phyloP scores from a whole-genome alignment of 2,329 filamentous ascomycete species.

The Immersiporthe knoxdaviesiana region DNA sequence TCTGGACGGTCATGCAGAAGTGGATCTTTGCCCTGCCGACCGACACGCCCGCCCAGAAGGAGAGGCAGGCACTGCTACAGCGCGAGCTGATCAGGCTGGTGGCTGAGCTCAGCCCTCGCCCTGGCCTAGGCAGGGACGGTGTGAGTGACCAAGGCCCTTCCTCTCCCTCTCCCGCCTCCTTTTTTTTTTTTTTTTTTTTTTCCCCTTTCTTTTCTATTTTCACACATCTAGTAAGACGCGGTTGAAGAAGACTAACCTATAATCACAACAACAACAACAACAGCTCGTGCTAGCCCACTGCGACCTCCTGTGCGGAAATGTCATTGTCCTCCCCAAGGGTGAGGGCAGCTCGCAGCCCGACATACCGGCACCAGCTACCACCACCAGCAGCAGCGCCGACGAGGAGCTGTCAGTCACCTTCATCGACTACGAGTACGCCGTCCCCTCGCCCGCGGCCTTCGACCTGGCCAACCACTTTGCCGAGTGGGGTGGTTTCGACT shows the following conservation, averaged over 20 bases:
- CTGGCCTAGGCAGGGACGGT: slow-evolving; percentile 74
- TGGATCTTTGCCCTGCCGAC: slow-evolving; percentile 88
- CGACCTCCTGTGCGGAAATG: slow-evolving; percentile 93
- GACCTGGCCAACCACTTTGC: slow-evolving; percentile 98
- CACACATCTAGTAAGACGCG: too few relatives aligned
- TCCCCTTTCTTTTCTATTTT: too few relatives aligned
- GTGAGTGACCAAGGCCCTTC: slow-evolving; percentile 54
- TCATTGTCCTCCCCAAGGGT: slow-evolving; percentile 74
- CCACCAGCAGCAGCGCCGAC: slow-evolving; percentile 37
- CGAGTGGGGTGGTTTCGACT: slow-evolving; percentile 97
- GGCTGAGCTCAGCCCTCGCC: slow-evolving; percentile 71
- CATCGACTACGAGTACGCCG: slow-evolving; percentile 98
- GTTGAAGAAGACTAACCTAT: neutral
- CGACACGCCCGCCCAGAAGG: slow-evolving; percentile 68
- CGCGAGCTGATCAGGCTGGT: slow-evolving; percentile 74
- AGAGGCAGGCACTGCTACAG: slow-evolving; percentile 71
- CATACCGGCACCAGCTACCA: slow-evolving; percentile 26
- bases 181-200: neutral
- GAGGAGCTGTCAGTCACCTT: slow-evolving; percentile 69
- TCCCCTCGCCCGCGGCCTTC: slow-evolving; percentile 90
- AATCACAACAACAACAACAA: neutral
- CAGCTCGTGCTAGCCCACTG: slow-evolving; percentile 92
- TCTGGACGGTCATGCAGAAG: slow-evolving; percentile 95
- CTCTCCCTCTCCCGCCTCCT: slow-evolving; percentile 25
- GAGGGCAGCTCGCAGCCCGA: slow-evolving; percentile 30